Percentiles rank a stretch among this genome's conserved stretches.
Conservation (phyloP, 305 asterid genomes). For the Fraxinus velutina region DNA sequence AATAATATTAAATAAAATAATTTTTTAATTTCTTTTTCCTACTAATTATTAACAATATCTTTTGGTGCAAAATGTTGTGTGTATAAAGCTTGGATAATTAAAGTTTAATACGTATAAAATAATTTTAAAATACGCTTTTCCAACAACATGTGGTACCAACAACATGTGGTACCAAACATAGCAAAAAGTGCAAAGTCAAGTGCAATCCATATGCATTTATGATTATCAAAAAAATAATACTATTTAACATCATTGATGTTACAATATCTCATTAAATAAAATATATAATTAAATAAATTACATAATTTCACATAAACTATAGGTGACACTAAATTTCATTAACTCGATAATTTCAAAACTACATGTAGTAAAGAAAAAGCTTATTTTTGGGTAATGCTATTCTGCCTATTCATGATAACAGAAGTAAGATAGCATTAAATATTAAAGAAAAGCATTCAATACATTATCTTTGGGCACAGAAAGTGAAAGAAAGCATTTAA, state of each 20-base stretch:
- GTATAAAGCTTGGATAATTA: background rate
- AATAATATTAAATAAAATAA: background rate
- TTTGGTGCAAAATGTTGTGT: background rate
- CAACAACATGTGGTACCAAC: background rate
- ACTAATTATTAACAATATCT: background rate
- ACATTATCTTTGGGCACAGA: conserved; percentile 30
- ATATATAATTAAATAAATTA: background rate
- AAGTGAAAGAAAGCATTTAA: conserved; percentile 26
- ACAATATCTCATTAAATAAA: background rate
- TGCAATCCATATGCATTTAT: background rate
- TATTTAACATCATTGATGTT: background rate
- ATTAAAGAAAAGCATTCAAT: conserved; percentile 23
- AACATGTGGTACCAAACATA: background rate
- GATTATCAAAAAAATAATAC: background rate
- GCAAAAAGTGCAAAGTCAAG: background rate
- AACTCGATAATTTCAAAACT: conserved; percentile 10
- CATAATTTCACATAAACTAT: background rate
- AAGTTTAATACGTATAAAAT: background rate
- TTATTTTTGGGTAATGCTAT: conserved; percentile 22
- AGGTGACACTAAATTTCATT: background rate
- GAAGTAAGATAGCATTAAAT: conserved; percentile 23
- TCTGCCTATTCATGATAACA: conserved; percentile 25
- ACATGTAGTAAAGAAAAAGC: conserved; percentile 6
- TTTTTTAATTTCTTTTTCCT: background rate
- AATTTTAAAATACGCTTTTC: background rate